Evolutionary conservation across 2,329 filamentous ascomycete species (phyloP).

Genomic region (Colletotrichum chrysophilum): DNA sequence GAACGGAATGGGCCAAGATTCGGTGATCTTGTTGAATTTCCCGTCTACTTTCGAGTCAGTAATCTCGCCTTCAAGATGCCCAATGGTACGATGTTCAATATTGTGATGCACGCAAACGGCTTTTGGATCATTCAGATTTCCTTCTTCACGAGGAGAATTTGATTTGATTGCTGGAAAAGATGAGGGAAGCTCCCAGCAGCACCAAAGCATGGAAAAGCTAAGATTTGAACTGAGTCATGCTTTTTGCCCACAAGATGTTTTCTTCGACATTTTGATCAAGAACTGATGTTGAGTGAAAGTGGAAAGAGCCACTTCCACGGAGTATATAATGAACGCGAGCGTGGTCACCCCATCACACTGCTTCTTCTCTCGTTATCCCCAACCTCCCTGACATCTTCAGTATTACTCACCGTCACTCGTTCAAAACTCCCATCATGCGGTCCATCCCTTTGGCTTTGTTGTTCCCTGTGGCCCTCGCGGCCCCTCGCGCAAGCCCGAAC

Average conservation of each 20-base stretch:
- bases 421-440: not conserved
- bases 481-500: not conserved
- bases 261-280: rapidly evolving
- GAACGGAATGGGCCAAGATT: not conserved
- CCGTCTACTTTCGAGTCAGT: not conserved
- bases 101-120: not conserved
- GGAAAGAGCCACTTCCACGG: not conserved
- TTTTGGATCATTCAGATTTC: not conserved
- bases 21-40: not conserved
- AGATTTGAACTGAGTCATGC: not conserved
- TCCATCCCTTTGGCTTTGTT: not conserved
- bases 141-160: not conserved
- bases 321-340: not conserved
- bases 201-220: rapidly evolving
- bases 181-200: not conserved
- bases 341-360: rapidly evolving
- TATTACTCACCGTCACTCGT: not conserved
- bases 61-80: not conserved
- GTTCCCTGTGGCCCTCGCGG: rapidly evolving
- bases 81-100: rapidly evolving
- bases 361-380: not conserved
- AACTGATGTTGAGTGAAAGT: rapidly evolving
- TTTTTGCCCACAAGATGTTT: not conserved
- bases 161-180: not conserved
- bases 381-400: not conserved